These are phyloP conservation scores for Metschnikowia peoriensis DNA, from an alignment of 805 yeast genomes.

Conservation along the genomic window DNA sequence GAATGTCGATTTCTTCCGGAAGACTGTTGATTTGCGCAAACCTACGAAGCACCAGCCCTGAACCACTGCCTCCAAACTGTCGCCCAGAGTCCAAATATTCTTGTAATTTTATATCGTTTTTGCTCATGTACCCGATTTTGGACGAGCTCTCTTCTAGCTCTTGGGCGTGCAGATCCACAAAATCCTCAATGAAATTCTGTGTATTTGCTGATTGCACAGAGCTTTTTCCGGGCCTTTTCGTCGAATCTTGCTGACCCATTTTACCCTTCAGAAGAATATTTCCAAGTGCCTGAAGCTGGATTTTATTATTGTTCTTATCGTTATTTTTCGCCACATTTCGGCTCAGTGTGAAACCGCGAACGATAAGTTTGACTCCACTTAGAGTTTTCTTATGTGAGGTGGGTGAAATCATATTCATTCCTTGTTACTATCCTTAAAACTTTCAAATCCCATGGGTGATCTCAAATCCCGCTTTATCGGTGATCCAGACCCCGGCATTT, in stretches of 20 bases:
- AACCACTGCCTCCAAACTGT: conserved; percentile 32
- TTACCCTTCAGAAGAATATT: conserved; percentile 32
- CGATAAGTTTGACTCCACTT: background rate
- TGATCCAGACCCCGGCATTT: background rate
- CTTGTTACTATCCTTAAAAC: background rate
- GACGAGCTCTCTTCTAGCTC: conserved; percentile 25
- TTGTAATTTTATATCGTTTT: conserved; percentile 37
- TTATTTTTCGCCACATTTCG: background rate
- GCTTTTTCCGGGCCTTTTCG: conserved; percentile 1
- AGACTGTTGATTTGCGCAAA: conserved; percentile 27
- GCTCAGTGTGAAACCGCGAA: conserved; percentile 3
- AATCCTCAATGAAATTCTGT: conserved; percentile 8
- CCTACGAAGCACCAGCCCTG: conserved; percentile 37
- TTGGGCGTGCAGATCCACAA: conserved; percentile 10
- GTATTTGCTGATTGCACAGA: background rate
- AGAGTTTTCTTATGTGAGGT: background rate
- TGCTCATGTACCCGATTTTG: conserved; percentile 34
- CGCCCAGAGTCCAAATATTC: conserved; percentile 34
- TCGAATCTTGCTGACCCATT: conserved; percentile 15
- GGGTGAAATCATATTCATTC: background rate
- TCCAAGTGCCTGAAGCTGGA: conserved; percentile 32
- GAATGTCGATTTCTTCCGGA: conserved; percentile 37
- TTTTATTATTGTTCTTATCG: conserved; percentile 15
- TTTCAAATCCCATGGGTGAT: background rate
- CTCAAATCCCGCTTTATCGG: background rate